Evolutionary conservation across 108 stramenopile genomes (phyloP), one percentile per base, ranked within the genome.

Genomic region (Aurantiochytrium sp.): DNA sequence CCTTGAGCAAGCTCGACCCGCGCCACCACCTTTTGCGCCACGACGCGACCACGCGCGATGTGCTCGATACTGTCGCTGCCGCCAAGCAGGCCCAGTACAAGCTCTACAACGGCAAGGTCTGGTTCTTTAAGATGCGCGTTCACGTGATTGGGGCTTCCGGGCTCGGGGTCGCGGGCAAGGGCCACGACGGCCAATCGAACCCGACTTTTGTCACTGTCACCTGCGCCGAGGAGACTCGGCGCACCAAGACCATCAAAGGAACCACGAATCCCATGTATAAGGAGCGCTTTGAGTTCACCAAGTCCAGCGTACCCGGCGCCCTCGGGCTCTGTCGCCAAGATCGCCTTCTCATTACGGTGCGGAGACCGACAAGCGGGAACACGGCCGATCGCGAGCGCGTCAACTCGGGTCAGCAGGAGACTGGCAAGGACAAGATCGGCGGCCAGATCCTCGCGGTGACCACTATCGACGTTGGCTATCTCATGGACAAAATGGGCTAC

Each of bases 401-500:
- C 8, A 19, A 24, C 10, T 81, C 42, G 10, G 59, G 15, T 27
- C 6, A 30, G 2, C 15, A 15, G 59, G 59, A 65, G 19, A 19
- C 32, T 6, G 59, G 59, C 59, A 65, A 65, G 10, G 73, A 81
- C 73, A 81, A 81, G 45, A 12, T 48, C 2, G 73, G 73, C 12
- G 73, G 73, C 6, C 73, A 42, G 8, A 42, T 81, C 45, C 50
- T 81, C 3, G 73, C 73, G n/a, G 36, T 48, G 15, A 81, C 73
- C 45, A 48, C 39, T 0, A 81, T 81, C 2, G 73, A 81, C 24
- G 39, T 81, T 2, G 73, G 73, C 45, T 81, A 30, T 48, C 42
- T 81, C 24, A 81, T 81, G 39, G 73, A 81, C 39, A 41, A 48
- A 17, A 81, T 81, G 73, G 73, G 73, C 73, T 81, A 81, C 39